Percentiles rank a stretch among this genome's conserved stretches.
Evolutionary conservation across 345 rosid species (phyloP).

Genomic region (Eucalyptus victrix): DNA sequence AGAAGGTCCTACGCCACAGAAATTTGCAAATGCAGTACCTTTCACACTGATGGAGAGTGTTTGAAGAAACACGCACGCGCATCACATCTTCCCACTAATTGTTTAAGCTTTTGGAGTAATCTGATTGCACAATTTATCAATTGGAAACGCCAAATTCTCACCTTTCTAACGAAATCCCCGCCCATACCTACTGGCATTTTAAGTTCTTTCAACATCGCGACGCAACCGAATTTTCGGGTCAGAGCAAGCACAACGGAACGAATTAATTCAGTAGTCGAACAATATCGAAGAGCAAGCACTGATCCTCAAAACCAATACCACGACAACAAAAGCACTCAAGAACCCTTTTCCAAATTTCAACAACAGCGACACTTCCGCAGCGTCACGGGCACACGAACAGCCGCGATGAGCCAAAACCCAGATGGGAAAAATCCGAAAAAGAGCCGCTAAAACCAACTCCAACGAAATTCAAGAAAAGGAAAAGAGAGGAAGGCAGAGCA

Average conservation of each 20-base stretch:
- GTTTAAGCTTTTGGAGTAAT: not conserved
- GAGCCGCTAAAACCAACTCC: not conserved
- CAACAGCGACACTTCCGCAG: not conserved
- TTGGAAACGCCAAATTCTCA: not conserved
- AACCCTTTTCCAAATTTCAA: not conserved
- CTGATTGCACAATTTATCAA: not conserved
- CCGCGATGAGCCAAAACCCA: not conserved
- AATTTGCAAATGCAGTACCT: not conserved
- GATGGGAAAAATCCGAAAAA: not conserved
- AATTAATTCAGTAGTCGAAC: not conserved
- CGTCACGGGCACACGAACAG: not conserved
- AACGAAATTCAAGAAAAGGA: not conserved
- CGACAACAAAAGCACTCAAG: not conserved
- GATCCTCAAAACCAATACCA: not conserved
- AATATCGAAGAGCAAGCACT: not conserved
- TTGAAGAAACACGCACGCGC: not conserved
- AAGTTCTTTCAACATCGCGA: not conserved
- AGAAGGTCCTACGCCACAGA: not conserved
- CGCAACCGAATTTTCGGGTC: not conserved
- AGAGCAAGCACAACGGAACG: not conserved
- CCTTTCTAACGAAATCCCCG: not conserved
- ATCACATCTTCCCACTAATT: not conserved
- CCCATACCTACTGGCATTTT: not conserved
- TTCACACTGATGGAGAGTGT: not conserved
- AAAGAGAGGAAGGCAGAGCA: not conserved